phyloP scores from a whole-genome alignment of 2,329 filamentous ascomycete genomes.

The Sporothrix schenckii region DNA sequence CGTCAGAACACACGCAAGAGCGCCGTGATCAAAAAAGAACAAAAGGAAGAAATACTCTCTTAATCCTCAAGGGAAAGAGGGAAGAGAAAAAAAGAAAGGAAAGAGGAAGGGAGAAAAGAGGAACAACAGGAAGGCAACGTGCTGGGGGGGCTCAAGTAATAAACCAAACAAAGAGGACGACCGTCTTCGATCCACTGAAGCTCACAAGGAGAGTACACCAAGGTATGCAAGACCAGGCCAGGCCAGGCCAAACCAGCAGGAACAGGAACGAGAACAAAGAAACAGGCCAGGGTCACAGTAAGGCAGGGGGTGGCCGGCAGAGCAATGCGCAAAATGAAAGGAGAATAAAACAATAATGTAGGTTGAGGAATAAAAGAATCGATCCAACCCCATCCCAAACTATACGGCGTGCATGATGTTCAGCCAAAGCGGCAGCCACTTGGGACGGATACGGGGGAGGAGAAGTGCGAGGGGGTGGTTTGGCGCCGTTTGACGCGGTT shows the following conservation, averaged over 20 bases:
- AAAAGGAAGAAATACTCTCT: conserved; percentile 35
- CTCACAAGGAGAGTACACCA: too few species aligned
- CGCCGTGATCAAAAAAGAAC: conserved; percentile 36
- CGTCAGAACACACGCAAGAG: conserved; percentile 44
- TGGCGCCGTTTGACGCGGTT: background rate
- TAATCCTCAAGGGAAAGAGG: conserved; percentile 37
- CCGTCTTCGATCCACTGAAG: background rate
- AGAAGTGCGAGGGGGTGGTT: conserved; percentile 1
- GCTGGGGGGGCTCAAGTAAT: conserved; percentile 27
- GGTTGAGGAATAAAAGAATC: too few species aligned
- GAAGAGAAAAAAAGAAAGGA: conserved; percentile 24
- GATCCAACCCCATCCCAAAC: conserved; percentile 36
- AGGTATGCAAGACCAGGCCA: conserved; percentile 22
- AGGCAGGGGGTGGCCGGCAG: conserved; percentile 38
- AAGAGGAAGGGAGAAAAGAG: background rate
- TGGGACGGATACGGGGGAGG: conserved; percentile 35
- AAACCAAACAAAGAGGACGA: conserved; percentile 36
- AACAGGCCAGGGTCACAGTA: conserved; percentile 19
- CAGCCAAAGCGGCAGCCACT: conserved; percentile 45
- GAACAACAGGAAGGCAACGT: conserved; percentile 33
- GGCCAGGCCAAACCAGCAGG: conserved; percentile 2
- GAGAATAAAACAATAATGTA: background rate
- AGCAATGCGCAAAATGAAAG: conserved; percentile 42
- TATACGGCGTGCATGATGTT: conserved; percentile 42
- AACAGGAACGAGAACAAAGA: background rate